Base-by-base conservation (phyloP, 2,329 filamentous ascomycete genomes). In the Monilinia fructicola region DNA sequence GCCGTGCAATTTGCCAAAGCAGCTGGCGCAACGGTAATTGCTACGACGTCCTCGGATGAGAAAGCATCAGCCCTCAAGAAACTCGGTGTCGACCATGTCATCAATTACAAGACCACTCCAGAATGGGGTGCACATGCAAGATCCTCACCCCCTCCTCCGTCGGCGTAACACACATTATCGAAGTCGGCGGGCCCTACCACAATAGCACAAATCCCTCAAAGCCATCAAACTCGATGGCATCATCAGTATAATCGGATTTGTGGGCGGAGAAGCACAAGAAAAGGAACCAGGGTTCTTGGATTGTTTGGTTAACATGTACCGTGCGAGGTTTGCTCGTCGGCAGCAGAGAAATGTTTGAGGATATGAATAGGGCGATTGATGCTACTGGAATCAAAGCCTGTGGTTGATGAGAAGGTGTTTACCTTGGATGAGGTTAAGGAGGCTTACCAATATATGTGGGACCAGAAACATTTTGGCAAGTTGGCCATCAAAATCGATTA, bases 371-470 rank as follows among this genome's bases (percentile, higher is more conserved):
- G 1, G 81, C 81, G 21, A 78, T 85, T 65, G 82, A 84, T 69
- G 80, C 77, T 58, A 79, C 81, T 5, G 75, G 78, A 31, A 80
- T 79, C 40, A 77, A 77, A 77, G 65, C 82, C 83, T 2, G 77
- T 84, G 2, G 73, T 85, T 42, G 82, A 85, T 72, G 67, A 74
- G 12, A 78, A 77, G 68, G 70, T 78, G 10, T 85, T 85, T 67
- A 74, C 69, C 14, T 71, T 85, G 44, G 81, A 82, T 23, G 73
- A 83, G 66, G 55, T 78, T 2, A 80, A 78, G 73, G 79, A 64
- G 61, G 82, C 81, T 1, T 84, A 81, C 71, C 76, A 84, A 66
- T 81, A 84, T 67, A 79, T 81, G 78, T 82, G 78, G 79, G 79
- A 78, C 48, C 79, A 82, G 71, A 83, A 82, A 35, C 65, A 67